Evolutionary conservation across 2,329 filamentous ascomycete species (phyloP), one percentile per base, ranked within the genome.

Genomic region (Thyridium curvatum): DNA sequence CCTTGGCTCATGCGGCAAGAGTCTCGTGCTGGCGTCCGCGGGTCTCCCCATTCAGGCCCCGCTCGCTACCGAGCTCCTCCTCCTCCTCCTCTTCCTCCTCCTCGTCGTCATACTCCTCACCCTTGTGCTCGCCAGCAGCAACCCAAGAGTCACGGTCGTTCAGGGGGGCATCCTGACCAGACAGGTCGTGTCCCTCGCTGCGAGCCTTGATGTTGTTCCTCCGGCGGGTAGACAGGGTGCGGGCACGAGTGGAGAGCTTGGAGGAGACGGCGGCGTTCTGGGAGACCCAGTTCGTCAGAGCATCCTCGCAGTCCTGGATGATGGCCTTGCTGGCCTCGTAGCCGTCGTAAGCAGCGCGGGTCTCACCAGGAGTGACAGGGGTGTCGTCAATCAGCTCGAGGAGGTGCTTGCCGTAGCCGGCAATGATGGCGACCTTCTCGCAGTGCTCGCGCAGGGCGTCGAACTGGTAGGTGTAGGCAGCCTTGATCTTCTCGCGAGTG

Each of bases 321-420:
- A 98, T 97, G 47, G 86, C 91, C 70, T 96, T 97, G 77, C 87
- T 94, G 46, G 90, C 90, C 63, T 98, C 93, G 60, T 98, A 98
- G 46, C 93, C 93, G 56, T 98, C 93, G 58, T 98, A 98, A 1
- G 93, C 90, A 38, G 87, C 80, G 47, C 93, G 86, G 15, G 91
- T 97, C 74, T 98, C 93, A 52, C 93, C 93, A 17, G 93, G 93
- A 6, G 93, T 98, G 40, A 98, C 93, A 2, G 93, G 93, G 7
- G 86, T 94, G 60, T 98, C 93, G 58, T 98, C 93, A 49, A 98
- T 83, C 34, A 98, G 77, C 64, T 97, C 90, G 32, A 98, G 77
- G n/a, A 98, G 77, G 62, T 98, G 93, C 74, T 97, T 98, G 56
- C 93, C 93, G 62, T 88, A 98, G 43, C 91, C 90, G 31, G 93